Base-by-base conservation (phyloP, 257 asterid genomes). In the Lithospermum erythrorhizon region DNA sequence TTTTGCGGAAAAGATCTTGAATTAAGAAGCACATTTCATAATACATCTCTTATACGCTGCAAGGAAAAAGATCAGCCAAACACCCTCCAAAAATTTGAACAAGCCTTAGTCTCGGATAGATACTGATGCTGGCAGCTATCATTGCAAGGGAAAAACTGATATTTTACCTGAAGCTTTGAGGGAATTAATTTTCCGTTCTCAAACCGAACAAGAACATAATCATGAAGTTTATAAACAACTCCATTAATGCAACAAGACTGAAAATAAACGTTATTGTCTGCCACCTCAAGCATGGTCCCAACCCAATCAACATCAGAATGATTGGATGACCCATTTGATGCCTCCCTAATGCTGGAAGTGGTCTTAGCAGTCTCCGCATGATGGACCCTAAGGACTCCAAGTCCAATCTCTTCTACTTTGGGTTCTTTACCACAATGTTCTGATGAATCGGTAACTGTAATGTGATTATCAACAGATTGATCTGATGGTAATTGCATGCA, bases 121-220 rank as follows among this genome's bases (percentile, higher is more conserved):
- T 41, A 41, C 0, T 2, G 2, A 13, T 13, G 49, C 18, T 41
- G 4, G 5, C 4, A 41, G 11, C n/a, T n/a, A n/a, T n/a, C n/a
- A n/a, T n/a, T 41, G 49, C 4, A 41, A 41, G 49, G 4, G 49
- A 13, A 13, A 41, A 41, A 41, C 1, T 0, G 49, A 65, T 74
- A 27, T 65, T 73, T 78, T 65, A 88, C 98, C 95, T 82, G 93
- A 65, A 91, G 79, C 72, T 81, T 85, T 27, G 96, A 83, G 58
- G 98, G 98, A 67, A 82, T 61, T 68, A 78, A 62, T 76, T 76
- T 84, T 68, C 64, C 81, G 63, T 78, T 77, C 68, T 69, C 77
- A 71, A 68, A 73, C 54, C 77, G 86, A 72, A 85, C 64, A 67
- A 91, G 95, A 71, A 76, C 88, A 73, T 91, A 78, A 61, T 88